Evolutionary conservation across 164 flowering plant genomes (phyloP), one percentile per base, ranked within the genome.

Genomic region (Magnolia officinalis): DNA sequence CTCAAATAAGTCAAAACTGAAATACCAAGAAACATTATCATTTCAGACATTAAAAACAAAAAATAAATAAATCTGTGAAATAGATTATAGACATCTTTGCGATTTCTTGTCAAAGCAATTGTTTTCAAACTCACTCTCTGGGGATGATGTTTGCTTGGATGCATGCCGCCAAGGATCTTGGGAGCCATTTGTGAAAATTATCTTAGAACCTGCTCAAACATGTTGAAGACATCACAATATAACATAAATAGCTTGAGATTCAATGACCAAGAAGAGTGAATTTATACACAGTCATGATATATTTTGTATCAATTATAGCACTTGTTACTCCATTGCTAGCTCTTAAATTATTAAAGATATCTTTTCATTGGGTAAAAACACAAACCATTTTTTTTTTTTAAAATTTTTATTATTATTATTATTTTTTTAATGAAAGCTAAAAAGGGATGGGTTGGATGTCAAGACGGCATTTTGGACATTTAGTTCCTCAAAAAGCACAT

Each of bases 101-200:
- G 45, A 49, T 8, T 74, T 59, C 18, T 68, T 21, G 61, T 59
- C 49, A 52, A 19, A 55, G 67, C 11, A 6, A 24, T 20, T 20
- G 50, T 70, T 50, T 20, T 50, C 10, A 26, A 64, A 89, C 96
- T 91, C 81, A 91, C 97, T 79, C 65, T 88, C 94, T 24, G 90
- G 88, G 10, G 98, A 90, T 65, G 99, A 91, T 23, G 83, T 88
- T 84, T 89, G 97, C 78, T 90, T 94, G 50, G 99, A 92, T 82
- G 97, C 99, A 88, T 86, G 96, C 58, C 93, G 94, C 99, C 98
- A 96, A 4, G 99, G 99, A 83, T 96, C 98, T 82, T 96, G 99
- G 31, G 99, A 96, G 79, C 99, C 99, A 85, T 94, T 96, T 74
- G 97, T 82, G 82, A 94, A 96, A 19, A 94, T 78, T 70, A 96